Conservation (phyloP, 2,329 filamentous ascomycete species). For the Cercospora sp. region DNA sequence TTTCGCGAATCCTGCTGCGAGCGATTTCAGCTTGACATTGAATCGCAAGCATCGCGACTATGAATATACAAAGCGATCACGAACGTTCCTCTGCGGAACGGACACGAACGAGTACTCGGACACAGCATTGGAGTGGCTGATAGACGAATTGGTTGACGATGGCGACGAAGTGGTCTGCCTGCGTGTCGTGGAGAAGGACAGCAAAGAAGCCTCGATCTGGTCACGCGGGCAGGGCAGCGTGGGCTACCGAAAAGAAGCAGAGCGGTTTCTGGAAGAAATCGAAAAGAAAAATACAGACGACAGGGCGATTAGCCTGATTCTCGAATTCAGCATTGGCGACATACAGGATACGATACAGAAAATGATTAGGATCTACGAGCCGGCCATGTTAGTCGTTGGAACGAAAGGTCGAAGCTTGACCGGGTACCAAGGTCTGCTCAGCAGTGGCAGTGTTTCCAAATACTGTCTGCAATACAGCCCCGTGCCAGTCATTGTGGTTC, state of each 20-base stretch:
- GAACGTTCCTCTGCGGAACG: conserved; percentile 86
- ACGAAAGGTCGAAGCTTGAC: conserved; percentile 82
- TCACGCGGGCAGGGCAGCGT: conserved; percentile 49
- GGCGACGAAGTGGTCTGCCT: conserved; percentile 92
- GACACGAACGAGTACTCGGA: conserved; percentile 92
- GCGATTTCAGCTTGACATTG: conserved; percentile 75
- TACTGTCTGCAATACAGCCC: conserved; percentile 93
- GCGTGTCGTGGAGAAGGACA: conserved; percentile 80
- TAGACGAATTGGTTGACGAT: conserved; percentile 89
- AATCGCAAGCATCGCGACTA: conserved; percentile 86
- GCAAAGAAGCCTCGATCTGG: conserved; percentile 58
- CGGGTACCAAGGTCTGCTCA: conserved; percentile 81
- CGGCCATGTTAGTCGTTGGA: conserved; percentile 86
- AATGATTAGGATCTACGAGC: conserved; percentile 89
- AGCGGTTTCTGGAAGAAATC: conserved; percentile 71
- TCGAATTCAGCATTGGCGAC: conserved; percentile 88
- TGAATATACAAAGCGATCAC: conserved; percentile 73
- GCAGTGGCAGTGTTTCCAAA: conserved; percentile 80
- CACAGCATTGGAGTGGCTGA: conserved; percentile 86
- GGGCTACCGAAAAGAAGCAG: conserved; percentile 72
- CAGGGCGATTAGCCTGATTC: conserved; percentile 78
- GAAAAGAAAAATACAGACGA: conserved; percentile 78
- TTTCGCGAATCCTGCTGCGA: conserved; percentile 65
- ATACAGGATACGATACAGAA: conserved; percentile 87
- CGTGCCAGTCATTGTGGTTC: conserved; percentile 88